Conservation (phyloP, 2,329 filamentous ascomycete species). For the Taxawa tesnikishii region DNA sequence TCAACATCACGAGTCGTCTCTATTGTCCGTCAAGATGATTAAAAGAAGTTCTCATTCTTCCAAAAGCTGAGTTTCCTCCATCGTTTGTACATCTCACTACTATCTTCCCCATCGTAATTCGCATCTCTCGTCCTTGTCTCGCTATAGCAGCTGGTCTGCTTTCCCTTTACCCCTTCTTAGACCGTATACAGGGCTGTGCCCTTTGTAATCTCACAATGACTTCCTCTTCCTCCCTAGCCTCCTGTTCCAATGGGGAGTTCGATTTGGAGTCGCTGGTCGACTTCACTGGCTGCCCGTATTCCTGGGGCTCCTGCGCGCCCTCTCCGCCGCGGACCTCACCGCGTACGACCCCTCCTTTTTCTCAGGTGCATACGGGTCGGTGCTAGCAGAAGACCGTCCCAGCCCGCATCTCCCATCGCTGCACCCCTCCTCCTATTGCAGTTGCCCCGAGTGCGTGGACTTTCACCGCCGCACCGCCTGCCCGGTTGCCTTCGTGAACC, state of each 20-base stretch:
- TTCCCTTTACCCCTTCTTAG: background rate
- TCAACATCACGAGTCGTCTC: no score
- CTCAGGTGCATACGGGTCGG: no score
- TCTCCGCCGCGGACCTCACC: background rate
- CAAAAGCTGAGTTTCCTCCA: no score
- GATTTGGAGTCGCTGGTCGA: conserved; percentile 1
- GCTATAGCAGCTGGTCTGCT: background rate
- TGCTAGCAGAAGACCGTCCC: background rate
- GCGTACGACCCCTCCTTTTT: background rate
- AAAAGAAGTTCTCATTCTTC: no score
- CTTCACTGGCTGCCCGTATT: no score
- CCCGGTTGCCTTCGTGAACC: background rate
- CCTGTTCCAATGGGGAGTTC: conserved; percentile 1
- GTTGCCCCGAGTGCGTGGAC: no score
- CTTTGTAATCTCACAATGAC: no score
- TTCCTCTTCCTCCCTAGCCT: no score
- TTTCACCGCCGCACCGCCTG: background rate
- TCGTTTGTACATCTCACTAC: background rate
- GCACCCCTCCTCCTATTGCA: background rate
- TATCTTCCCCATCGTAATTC: background rate
- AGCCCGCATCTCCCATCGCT: background rate
- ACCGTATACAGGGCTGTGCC: background rate
- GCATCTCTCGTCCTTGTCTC: background rate
- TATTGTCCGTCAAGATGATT: no score
- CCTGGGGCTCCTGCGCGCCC: no score